phyloP scores from a whole-genome alignment of 2,329 filamentous ascomycete genomes.

The Coniochaeta hoffmannii region DNA sequence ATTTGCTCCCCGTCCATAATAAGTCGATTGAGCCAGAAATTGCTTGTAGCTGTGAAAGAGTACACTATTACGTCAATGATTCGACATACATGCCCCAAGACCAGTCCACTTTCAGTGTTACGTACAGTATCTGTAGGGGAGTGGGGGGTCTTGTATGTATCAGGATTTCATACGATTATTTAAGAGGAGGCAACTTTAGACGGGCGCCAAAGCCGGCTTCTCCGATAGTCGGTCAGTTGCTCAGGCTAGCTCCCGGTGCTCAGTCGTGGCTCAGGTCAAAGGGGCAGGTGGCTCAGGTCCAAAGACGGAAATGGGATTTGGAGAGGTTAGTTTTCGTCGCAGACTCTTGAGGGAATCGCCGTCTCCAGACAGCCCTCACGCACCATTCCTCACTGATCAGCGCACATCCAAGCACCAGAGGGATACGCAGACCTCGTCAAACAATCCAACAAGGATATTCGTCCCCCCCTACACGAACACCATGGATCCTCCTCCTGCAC shows the following conservation, averaged over 20 bases:
- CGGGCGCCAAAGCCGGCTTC: not conserved
- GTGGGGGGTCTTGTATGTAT: not conserved
- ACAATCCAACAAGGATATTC: too few species aligned
- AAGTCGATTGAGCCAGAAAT: not conserved
- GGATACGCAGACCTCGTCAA: too few species aligned
- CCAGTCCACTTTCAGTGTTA: not conserved
- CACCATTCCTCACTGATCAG: too few species aligned
- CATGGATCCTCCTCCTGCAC: too few species aligned
- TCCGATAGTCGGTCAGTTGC: slow-evolving; percentile 2
- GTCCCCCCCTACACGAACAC: too few species aligned
- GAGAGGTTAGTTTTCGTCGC: not conserved
- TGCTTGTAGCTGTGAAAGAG: not conserved
- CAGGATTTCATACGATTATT: not conserved
- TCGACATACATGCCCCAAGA: not conserved
- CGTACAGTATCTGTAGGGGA: not conserved
- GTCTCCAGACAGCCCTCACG: too few species aligned
- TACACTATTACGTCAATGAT: not conserved
- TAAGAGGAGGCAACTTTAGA: not conserved
- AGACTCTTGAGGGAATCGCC: not conserved
- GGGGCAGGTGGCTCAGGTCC: slow-evolving; percentile 1
- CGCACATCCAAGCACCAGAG: too few species aligned
- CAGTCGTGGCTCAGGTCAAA: slow-evolving; percentile 1
- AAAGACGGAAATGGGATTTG: slow-evolving; percentile 1
- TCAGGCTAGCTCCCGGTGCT: slow-evolving; percentile 1
- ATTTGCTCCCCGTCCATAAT: not conserved